Percentiles rank a stretch among this genome's conserved stretches.
These are phyloP conservation scores for Thalassiosira ordinaria DNA, from an alignment of 352 stramenopile genomes.

Conservation along the genomic window DNA sequence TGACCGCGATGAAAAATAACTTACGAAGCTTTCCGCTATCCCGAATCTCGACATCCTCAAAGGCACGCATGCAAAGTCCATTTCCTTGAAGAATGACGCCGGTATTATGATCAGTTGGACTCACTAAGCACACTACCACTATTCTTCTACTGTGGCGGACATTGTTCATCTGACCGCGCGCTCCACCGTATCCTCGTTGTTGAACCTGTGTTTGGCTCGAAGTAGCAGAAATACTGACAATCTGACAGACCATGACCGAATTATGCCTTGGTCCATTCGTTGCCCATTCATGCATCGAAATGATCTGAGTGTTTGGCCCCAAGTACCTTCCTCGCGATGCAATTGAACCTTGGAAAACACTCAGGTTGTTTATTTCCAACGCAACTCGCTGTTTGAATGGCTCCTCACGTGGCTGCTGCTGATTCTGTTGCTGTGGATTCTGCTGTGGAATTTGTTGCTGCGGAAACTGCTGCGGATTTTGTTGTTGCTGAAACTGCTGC, in stretches of 20 bases:
- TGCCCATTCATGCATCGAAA: neutral
- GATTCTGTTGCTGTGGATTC: neutral
- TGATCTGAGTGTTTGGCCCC: neutral
- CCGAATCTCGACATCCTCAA: neutral
- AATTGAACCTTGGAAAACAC: too few relatives aligned
- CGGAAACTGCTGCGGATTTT: neutral
- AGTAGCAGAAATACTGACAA: neutral
- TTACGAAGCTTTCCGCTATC: neutral
- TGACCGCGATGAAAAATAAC: neutral
- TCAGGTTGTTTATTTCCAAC: too few relatives aligned
- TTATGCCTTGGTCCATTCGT: neutral
- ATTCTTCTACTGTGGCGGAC: conserved; percentile 1
- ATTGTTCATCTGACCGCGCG: neutral
- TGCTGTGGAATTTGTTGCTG: neutral
- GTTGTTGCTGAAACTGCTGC: neutral
- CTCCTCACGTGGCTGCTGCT: too few relatives aligned
- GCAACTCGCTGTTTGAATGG: too few relatives aligned
- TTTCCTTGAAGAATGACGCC: neutral
- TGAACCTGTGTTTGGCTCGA: conserved; percentile 8
- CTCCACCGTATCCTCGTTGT: neutral
- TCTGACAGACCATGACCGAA: neutral
- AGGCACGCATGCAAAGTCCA: neutral
- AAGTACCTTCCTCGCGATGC: too few relatives aligned
- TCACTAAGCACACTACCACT: neutral
- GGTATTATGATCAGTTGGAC: neutral